Percentiles rank a stretch among this genome's conserved stretches.
These are phyloP conservation scores for Gracilariopsis chorda DNA, from an alignment of 23 red algal species.

Conservation along the genomic window DNA sequence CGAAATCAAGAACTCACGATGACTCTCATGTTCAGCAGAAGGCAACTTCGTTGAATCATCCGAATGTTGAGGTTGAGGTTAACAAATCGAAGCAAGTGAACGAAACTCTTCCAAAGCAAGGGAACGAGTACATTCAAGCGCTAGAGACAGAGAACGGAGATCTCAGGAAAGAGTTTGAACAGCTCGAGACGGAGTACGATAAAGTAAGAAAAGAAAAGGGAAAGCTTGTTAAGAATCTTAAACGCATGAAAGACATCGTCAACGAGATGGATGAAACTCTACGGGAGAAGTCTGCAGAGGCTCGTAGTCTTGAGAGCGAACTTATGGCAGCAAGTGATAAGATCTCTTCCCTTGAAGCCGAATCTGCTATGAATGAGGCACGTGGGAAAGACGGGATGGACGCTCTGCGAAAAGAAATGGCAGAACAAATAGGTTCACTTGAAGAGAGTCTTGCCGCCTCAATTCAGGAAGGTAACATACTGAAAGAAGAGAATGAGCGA, in stretches of 20 bases:
- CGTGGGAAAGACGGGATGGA: slow-evolving; percentile 41
- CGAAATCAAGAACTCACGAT: background rate
- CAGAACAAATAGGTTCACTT: slow-evolving; percentile 37
- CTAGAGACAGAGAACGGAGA: slow-evolving; percentile 57
- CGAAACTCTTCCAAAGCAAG: background rate
- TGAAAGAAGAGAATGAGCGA: slow-evolving; percentile 56
- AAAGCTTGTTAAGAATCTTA: slow-evolving; percentile 70
- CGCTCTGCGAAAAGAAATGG: slow-evolving; percentile 30
- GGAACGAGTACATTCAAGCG: background rate
- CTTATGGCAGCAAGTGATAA: slow-evolving; percentile 25
- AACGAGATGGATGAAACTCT: slow-evolving; percentile 61
- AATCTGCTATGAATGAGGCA: slow-evolving; percentile 12
- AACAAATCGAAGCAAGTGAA: background rate
- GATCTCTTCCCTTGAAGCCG: slow-evolving; percentile 12
- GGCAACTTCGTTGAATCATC: background rate
- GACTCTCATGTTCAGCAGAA: background rate
- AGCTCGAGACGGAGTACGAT: slow-evolving; percentile 41
- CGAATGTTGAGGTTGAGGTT: background rate
- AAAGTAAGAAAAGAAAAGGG: slow-evolving; percentile 25
- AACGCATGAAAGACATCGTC: slow-evolving; percentile 56
- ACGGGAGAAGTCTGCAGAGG: slow-evolving; percentile 36
- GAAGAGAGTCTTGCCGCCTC: background rate
- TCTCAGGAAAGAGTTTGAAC: slow-evolving; percentile 64
- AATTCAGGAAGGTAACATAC: background rate
- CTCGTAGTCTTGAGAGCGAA: slow-evolving; percentile 12